A percentile compares a stretch with the other conserved stretches of the same genome.
Evolutionary conservation across 2,329 filamentous ascomycete genomes (phyloP).

Genomic region (Paecilomyces dactylethromorphus): DNA sequence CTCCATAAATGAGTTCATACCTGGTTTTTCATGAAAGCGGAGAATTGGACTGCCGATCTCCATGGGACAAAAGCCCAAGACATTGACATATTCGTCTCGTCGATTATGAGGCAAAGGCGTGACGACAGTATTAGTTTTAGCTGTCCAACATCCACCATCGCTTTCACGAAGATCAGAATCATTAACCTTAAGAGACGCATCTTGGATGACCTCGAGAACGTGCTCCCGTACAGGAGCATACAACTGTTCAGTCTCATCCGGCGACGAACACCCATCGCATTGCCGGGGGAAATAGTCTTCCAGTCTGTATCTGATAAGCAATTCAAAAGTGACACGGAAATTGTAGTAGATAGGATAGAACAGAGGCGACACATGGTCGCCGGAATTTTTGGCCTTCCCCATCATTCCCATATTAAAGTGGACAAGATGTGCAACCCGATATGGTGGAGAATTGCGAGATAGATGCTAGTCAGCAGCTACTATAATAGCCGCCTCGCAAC

Average conservation of each 20-base stretch:
- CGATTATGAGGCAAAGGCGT: constrained; percentile 1
- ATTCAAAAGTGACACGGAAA: constrained; percentile 10
- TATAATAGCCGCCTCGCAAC: neutral
- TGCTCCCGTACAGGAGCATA: constrained; percentile 5
- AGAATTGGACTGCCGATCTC: constrained; percentile 8
- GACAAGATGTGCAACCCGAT: neutral
- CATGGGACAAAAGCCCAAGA: constrained; percentile 7
- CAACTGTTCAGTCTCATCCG: neutral
- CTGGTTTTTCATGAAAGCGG: neutral
- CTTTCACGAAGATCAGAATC: neutral
- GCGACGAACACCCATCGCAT: neutral
- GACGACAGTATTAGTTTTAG: constrained; percentile 4
- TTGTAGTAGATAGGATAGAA: constrained; percentile 4
- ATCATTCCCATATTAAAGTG: neutral
- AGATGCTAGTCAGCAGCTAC: neutral
- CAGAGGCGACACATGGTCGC: neutral
- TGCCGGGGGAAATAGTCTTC: neutral
- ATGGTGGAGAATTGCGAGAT: neutral
- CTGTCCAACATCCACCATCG: constrained; percentile 5
- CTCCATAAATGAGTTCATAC: constrained; percentile 4
- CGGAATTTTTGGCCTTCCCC: neutral
- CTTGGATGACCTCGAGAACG: constrained; percentile 4
- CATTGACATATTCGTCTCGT: constrained; percentile 3
- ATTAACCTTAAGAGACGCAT: constrained; percentile 7
- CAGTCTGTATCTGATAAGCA: constrained; percentile 9